Conservation (phyloP, 768 basidiomycete species). For the Pholiota conissans region DNA sequence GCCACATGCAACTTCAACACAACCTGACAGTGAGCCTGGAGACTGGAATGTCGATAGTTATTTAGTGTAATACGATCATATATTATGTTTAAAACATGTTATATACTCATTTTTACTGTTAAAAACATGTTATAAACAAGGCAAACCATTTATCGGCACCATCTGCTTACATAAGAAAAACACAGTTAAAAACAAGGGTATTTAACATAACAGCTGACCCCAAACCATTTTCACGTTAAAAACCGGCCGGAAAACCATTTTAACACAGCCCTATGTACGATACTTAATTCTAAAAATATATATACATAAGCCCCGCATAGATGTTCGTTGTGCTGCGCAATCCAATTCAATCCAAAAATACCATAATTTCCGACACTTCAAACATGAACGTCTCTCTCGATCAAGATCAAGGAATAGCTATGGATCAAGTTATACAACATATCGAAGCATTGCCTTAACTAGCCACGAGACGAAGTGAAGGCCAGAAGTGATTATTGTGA, state of each 20-base stretch:
- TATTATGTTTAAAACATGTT: constrained; percentile 10
- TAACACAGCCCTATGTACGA: constrained; percentile 8
- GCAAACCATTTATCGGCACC: too few relatives aligned
- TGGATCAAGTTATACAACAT: too few relatives aligned
- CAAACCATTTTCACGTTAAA: neutral
- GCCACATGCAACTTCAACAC: neutral
- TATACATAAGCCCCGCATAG: too few relatives aligned
- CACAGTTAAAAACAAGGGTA: constrained; percentile 2
- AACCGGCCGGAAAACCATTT: neutral
- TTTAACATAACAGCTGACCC: neutral
- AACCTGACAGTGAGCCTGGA: neutral
- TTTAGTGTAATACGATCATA: neutral
- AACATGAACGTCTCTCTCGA: too few relatives aligned
- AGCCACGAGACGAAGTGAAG: too few relatives aligned
- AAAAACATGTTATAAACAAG: neutral
- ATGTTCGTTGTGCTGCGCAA: too few relatives aligned
- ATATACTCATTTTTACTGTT: neutral
- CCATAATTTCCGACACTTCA: too few relatives aligned
- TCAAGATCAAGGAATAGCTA: too few relatives aligned
- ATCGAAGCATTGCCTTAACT: too few relatives aligned
- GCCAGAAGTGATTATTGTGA: too few relatives aligned
- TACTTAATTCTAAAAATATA: too few relatives aligned
- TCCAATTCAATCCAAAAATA: too few relatives aligned
- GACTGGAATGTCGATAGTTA: neutral
- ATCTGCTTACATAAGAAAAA: neutral